Conservation (phyloP, 345 rosid genomes). For the Acer negundo region DNA sequence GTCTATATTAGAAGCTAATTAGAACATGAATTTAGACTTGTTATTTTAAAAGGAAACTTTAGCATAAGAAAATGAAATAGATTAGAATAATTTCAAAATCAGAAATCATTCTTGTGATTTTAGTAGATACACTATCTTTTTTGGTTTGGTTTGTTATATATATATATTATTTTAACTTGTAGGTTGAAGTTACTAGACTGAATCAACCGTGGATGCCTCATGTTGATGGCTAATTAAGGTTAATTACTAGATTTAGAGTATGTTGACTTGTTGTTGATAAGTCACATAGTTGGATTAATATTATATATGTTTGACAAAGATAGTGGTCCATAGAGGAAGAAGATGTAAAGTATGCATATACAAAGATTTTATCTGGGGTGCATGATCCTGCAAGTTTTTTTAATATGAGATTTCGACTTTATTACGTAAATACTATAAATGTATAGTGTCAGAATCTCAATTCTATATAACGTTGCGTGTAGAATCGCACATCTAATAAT, state of each 20-base stretch:
- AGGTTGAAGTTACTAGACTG: background rate
- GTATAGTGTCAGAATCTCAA: too few relatives aligned
- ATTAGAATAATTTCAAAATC: background rate
- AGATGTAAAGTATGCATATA: background rate
- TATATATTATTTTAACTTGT: too few relatives aligned
- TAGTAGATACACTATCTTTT: too few relatives aligned
- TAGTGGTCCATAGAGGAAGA: background rate
- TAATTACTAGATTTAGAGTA: background rate
- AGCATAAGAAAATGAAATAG: background rate
- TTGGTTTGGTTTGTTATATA: background rate
- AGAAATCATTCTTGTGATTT: background rate
- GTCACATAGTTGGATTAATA: background rate
- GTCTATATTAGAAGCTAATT: background rate
- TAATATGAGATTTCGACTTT: too few relatives aligned
- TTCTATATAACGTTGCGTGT: too few relatives aligned
- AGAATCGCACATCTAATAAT: too few relatives aligned
- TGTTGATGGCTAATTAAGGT: background rate
- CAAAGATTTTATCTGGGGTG: too few relatives aligned
- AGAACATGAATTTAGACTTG: background rate
- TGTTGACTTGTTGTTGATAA: background rate
- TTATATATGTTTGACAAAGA: conserved; percentile 9
- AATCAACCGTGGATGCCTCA: background rate
- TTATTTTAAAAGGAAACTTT: background rate
- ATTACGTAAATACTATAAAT: too few relatives aligned
- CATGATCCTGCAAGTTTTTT: too few relatives aligned